phyloP scores from a whole-genome alignment of 2,329 filamentous ascomycete species.

The Fusarium humuli region DNA sequence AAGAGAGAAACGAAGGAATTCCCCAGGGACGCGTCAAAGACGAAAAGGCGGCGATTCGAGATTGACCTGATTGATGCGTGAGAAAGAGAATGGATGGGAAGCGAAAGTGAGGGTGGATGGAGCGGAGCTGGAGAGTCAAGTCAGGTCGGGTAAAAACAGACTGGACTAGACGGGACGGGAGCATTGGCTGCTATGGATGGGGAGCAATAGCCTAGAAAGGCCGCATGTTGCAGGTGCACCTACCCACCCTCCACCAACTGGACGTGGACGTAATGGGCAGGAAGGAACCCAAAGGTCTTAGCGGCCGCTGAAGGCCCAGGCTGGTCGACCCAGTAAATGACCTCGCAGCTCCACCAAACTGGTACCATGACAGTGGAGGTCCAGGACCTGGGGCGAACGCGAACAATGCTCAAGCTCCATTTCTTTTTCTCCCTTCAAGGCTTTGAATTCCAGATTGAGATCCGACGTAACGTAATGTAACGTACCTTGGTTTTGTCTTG shows the following conservation, averaged over 20 bases:
- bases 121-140: slow-evolving; percentile 10
- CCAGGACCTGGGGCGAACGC: slow-evolving; percentile 8
- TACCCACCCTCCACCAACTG: neutral
- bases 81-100: slow-evolving; percentile 26
- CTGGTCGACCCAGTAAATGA: slow-evolving; percentile 2
- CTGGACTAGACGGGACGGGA: neutral
- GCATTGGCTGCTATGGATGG: neutral
- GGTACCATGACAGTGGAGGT: slow-evolving; percentile 2
- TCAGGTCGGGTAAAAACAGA: slow-evolving; percentile 14
- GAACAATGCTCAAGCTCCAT: slow-evolving; percentile 1
- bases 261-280: neutral
- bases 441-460: slow-evolving; percentile 14
- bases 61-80: slow-evolving; percentile 30
- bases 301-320: slow-evolving; percentile 22
- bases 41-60: slow-evolving; percentile 25
- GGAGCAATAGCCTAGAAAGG: neutral
- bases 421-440: slow-evolving; percentile 13
- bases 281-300: slow-evolving; percentile 31
- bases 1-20: slow-evolving; percentile 17
- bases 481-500: slow-evolving; percentile 1
- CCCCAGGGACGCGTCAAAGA: slow-evolving; percentile 23
- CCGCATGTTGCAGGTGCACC: neutral
- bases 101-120: slow-evolving; percentile 23
- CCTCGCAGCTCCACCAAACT: slow-evolving; percentile 3
- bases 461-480: slow-evolving; percentile 21